Evolutionary conservation across 331 rosid genomes (phyloP).

Genomic region (Telfairia occidentalis): DNA sequence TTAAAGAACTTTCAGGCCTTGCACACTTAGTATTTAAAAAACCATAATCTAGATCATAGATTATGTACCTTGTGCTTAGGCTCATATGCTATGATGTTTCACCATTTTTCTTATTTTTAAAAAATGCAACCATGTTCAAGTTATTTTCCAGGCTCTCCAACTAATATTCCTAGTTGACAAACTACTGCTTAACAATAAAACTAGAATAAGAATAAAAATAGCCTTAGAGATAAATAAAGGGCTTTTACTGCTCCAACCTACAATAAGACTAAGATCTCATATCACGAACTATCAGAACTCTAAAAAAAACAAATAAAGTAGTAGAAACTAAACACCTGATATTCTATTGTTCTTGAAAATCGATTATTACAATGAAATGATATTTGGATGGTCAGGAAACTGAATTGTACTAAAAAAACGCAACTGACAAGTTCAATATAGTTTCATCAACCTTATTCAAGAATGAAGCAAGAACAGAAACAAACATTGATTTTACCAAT

Average conservation of each 20-base stretch:
- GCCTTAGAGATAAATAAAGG: background rate
- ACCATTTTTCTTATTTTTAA: background rate
- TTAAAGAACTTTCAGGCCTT: background rate
- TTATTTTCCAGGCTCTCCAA: background rate
- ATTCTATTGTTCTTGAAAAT: background rate
- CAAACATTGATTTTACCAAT: conserved; percentile 7
- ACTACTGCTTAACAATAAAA: background rate
- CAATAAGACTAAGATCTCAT: background rate
- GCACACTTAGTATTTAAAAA: background rate
- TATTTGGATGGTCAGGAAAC: background rate
- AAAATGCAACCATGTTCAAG: background rate
- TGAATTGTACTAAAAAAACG: background rate
- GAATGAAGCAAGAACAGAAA: conserved; percentile 3
- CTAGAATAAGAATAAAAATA: background rate
- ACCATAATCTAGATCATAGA: background rate
- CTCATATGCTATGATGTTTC: background rate
- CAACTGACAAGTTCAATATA: background rate
- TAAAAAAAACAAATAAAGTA: too few species aligned
- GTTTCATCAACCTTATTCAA: background rate
- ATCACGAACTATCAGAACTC: too few species aligned
- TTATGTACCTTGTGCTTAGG: background rate
- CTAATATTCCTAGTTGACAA: background rate
- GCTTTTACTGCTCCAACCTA: background rate
- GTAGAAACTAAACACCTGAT: background rate
- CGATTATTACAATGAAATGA: too few species aligned